phyloP scores from a whole-genome alignment of 2,329 filamentous ascomycete genomes.

The Nothopassalora personata region DNA sequence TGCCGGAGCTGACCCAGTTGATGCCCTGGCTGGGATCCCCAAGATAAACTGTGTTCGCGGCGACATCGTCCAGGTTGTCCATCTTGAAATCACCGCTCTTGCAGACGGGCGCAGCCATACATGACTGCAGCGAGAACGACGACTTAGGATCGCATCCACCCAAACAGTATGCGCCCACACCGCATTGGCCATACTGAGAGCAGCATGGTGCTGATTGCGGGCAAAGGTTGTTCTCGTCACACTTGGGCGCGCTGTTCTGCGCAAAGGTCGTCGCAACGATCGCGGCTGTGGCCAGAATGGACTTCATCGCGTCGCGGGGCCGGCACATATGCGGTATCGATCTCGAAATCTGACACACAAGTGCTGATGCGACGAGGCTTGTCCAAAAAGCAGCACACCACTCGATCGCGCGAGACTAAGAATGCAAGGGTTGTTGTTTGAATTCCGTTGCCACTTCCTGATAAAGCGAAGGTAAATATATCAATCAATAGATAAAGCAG shows the following conservation, averaged over 20 bases:
- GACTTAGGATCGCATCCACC: constrained; percentile 88
- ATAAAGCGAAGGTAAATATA: neutral
- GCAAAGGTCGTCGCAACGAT: constrained; percentile 27
- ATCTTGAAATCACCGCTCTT: constrained; percentile 68
- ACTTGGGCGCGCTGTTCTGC: constrained; percentile 23
- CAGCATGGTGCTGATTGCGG: constrained; percentile 33
- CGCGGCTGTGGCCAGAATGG: constrained; percentile 23
- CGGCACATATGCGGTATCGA: neutral
- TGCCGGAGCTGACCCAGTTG: constrained; percentile 87
- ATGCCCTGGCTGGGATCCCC: constrained; percentile 66
- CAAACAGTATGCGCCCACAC: constrained; percentile 89
- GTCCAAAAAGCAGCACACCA: neutral
- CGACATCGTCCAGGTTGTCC: constrained; percentile 63
- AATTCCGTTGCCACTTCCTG: neutral
- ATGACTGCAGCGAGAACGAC: constrained; percentile 78
- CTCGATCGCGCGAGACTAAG: neutral
- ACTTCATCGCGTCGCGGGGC: neutral
- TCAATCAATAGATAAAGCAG: neutral
- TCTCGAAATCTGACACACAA: neutral
- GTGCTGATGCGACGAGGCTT: neutral
- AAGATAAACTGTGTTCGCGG: constrained; percentile 73
- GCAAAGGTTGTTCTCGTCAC: constrained; percentile 29
- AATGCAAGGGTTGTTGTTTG: neutral
- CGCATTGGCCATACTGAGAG: constrained; percentile 77
- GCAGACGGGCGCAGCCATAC: constrained; percentile 79